Percentiles rank a stretch among this genome's conserved stretches.
Conservation (phyloP, 2,329 filamentous ascomycete species). For the Phaeosphaeria sp. region DNA sequence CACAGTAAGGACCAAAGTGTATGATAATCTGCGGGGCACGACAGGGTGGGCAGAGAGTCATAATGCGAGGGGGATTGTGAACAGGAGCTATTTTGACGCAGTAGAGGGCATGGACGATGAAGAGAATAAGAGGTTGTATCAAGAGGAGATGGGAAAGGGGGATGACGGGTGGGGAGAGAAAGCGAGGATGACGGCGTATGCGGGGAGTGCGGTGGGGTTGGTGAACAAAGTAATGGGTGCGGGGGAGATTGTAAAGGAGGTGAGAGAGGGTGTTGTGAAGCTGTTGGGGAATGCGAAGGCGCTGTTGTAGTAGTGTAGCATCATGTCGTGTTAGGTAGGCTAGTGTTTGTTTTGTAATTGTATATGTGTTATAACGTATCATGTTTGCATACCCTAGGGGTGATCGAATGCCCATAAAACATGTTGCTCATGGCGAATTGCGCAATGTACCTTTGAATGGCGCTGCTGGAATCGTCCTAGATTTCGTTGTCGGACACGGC, state of each 20-base stretch:
- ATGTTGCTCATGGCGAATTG: neutral
- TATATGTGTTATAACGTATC: neutral
- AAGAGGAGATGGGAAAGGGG: slow-evolving; percentile 57
- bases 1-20: slow-evolving; percentile 60
- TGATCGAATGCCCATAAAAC: neutral
- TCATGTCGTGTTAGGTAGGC: neutral
- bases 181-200: slow-evolving; percentile 67
- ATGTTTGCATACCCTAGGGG: neutral
- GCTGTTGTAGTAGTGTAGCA: neutral
- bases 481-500: slow-evolving; percentile 36
- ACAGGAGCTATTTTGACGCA: slow-evolving; percentile 57
- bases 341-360: neutral
- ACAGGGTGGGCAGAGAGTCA: slow-evolving; percentile 64
- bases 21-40: slow-evolving; percentile 63
- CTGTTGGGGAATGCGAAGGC: slow-evolving; percentile 30
- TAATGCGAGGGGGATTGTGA: slow-evolving; percentile 65
- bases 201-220: slow-evolving; percentile 66
- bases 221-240: slow-evolving; percentile 59
- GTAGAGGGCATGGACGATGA: slow-evolving; percentile 49
- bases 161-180: slow-evolving; percentile 59
- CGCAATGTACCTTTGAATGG: neutral
- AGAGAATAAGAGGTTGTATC: slow-evolving; percentile 54
- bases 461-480: neutral
- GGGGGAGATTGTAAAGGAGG: slow-evolving; percentile 59
- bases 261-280: slow-evolving; percentile 48